Conservation (phyloP, 169 alveolate genomes). For the Plasmodium vinckei region DNA sequence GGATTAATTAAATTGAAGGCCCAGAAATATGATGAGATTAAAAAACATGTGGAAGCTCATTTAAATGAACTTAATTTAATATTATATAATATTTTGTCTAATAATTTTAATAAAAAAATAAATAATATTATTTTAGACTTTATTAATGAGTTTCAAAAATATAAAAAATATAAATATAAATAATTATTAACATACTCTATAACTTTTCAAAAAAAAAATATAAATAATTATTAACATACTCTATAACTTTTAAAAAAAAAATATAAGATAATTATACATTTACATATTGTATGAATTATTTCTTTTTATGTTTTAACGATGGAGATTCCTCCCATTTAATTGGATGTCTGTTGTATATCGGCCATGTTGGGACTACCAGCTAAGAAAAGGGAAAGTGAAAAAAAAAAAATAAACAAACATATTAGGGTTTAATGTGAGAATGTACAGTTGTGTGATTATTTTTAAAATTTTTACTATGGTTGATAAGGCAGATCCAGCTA, state of each 20-base stretch:
- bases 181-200: not conserved
- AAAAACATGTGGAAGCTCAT: slow-evolving; percentile 1
- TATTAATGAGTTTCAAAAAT: slow-evolving; percentile 15
- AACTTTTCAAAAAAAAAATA: slow-evolving; percentile 1
- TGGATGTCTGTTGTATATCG: slow-evolving; percentile 45
- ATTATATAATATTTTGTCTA: slow-evolving; percentile 3
- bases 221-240: not conserved
- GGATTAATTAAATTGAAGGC: slow-evolving; percentile 28
- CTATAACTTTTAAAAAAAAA: not conserved
- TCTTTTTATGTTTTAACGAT: slow-evolving; percentile 9
- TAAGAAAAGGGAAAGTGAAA: slow-evolving; percentile 4
- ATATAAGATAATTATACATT: not conserved
- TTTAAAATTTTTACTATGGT: slow-evolving; percentile 3
- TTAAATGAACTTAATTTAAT: slow-evolving; percentile 24
- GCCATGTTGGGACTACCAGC: slow-evolving; percentile 71
- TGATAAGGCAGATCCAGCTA: slow-evolving; percentile 46
- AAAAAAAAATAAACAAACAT: not conserved
- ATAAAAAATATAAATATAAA: slow-evolving; percentile 5
- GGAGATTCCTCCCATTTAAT: slow-evolving; percentile 45
- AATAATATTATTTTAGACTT: slow-evolving; percentile 25
- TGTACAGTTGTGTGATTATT: not conserved
- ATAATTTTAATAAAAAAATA: slow-evolving; percentile 21
- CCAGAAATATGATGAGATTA: not conserved
- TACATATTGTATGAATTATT: not conserved
- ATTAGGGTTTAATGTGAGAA: not conserved